Evolutionary conservation across 495 filamentous ascomycete species (phyloP).

Genomic region (Bathelium albidoporum): DNA sequence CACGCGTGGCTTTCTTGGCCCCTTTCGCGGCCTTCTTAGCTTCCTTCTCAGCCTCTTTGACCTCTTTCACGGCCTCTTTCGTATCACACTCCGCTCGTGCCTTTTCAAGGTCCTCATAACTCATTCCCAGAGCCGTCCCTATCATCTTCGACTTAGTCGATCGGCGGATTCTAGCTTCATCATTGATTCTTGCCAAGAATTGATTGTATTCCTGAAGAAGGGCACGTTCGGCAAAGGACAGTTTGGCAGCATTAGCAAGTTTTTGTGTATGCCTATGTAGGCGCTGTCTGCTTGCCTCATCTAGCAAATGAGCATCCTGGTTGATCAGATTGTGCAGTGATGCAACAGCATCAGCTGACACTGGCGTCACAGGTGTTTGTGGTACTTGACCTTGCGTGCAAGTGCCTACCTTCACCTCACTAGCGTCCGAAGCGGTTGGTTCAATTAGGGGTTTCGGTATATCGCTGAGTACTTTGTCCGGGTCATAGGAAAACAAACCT

Average conservation of each 20-base stretch:
- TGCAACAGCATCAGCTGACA: slow-evolving; percentile 11
- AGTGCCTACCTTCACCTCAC: background rate
- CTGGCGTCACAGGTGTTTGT: slow-evolving; percentile 14
- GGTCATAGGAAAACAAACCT: slow-evolving; percentile 5
- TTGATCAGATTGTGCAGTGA: slow-evolving; percentile 16
- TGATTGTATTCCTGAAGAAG: slow-evolving; percentile 5
- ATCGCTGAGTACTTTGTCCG: slow-evolving; percentile 5
- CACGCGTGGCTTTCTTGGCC: background rate
- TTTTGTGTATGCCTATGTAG: slow-evolving; percentile 13
- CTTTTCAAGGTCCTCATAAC: slow-evolving; percentile 9
- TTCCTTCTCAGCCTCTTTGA: background rate
- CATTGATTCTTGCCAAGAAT: slow-evolving; percentile 1
- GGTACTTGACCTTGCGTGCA: background rate
- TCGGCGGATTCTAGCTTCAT: slow-evolving; percentile 4
- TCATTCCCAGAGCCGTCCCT: slow-evolving; percentile 8
- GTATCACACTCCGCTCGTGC: slow-evolving; percentile 10
- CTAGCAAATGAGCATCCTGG: slow-evolving; percentile 10
- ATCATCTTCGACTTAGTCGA: slow-evolving; percentile 8
- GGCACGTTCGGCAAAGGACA: slow-evolving; percentile 6
- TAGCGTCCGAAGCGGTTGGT: background rate
- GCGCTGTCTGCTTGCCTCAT: slow-evolving; percentile 9
- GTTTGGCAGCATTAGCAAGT: slow-evolving; percentile 8
- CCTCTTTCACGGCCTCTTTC: slow-evolving; percentile 6
- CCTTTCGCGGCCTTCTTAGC: background rate
- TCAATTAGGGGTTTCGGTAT: background rate